Evolutionary conservation across 2,329 filamentous ascomycete genomes (phyloP).

Genomic region (Blumeria hordei): DNA sequence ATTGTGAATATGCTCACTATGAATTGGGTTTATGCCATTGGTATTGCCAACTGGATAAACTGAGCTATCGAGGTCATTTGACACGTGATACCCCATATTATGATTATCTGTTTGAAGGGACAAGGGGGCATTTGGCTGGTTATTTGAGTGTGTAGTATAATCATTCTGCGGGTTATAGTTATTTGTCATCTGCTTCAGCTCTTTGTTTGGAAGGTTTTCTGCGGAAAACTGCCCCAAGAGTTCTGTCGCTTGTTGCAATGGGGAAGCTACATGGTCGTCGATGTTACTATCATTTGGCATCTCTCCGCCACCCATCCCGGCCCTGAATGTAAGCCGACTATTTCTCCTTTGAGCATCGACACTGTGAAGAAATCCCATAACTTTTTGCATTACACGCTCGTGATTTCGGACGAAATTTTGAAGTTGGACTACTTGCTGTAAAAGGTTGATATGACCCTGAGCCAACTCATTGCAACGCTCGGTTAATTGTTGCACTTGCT

Average conservation of each 20-base stretch:
- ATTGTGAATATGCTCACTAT: conserved; percentile 81
- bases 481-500: conserved; percentile 72
- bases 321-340: conserved; percentile 24
- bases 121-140: conserved; percentile 9
- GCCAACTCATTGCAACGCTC: conserved; percentile 61
- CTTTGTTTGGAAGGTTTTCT: conserved; percentile 38
- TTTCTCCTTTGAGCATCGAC: conserved; percentile 40
- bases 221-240: conserved; percentile 39
- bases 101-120: conserved; percentile 20
- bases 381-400: conserved; percentile 44
- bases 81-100: conserved; percentile 18
- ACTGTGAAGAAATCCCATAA: conserved; percentile 42
- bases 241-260: conserved; percentile 42
- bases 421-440: conserved; percentile 34
- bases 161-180: conserved; percentile 12
- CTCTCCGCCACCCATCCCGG: conserved; percentile 16
- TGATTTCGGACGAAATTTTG: conserved; percentile 43
- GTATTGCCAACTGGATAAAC: conserved; percentile 83
- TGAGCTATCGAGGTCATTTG: conserved; percentile 39
- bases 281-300: conserved; percentile 5
- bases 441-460: conserved; percentile 34
- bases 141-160: conserved; percentile 14
- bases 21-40: conserved; percentile 84
- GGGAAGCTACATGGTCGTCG: conserved; percentile 41
- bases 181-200: conserved; percentile 36